phyloP scores from a whole-genome alignment of 2,329 filamentous ascomycete species.

The Penicillium polonicum region DNA sequence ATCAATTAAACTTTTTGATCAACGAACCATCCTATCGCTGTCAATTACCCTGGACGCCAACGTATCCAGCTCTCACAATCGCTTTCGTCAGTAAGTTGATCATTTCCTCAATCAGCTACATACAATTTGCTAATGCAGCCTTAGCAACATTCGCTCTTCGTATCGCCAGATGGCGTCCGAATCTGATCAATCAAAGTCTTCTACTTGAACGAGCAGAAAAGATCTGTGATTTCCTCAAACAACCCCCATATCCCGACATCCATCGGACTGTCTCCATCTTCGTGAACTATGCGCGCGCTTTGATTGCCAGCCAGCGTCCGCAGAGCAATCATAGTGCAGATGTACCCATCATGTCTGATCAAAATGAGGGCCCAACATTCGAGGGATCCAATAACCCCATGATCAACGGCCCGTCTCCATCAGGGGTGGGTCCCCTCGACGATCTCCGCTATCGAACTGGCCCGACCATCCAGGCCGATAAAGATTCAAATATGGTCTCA shows the following conservation, averaged over 20 bases:
- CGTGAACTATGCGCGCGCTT: conserved; percentile 36
- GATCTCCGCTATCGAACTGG: conserved; percentile 23
- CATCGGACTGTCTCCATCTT: conserved; percentile 40
- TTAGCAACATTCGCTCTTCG: conserved; percentile 36
- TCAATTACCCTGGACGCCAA: conserved; percentile 36
- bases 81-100: conserved; percentile 37
- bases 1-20: conserved; percentile 34
- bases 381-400: conserved; percentile 18
- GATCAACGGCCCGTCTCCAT: conserved; percentile 19
- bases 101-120: neutral
- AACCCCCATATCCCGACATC: conserved; percentile 40
- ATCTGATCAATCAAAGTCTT: conserved; percentile 31
- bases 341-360: conserved; percentile 16
- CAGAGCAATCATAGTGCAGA: conserved; percentile 18
- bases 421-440: conserved; percentile 15
- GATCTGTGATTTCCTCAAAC: conserved; percentile 37
- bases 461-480: conserved; percentile 19
- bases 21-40: conserved; percentile 35
- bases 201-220: conserved; percentile 33
- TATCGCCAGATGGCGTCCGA: conserved; percentile 36
- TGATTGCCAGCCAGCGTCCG: conserved; percentile 31
- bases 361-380: conserved; percentile 16
- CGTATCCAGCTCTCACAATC: conserved; percentile 36
- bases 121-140: conserved; percentile 10
- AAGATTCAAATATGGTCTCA: conserved; percentile 17